Evolutionary conservation across 2,329 filamentous ascomycete species (phyloP).

Genomic region (Stenocarpella maydis): DNA sequence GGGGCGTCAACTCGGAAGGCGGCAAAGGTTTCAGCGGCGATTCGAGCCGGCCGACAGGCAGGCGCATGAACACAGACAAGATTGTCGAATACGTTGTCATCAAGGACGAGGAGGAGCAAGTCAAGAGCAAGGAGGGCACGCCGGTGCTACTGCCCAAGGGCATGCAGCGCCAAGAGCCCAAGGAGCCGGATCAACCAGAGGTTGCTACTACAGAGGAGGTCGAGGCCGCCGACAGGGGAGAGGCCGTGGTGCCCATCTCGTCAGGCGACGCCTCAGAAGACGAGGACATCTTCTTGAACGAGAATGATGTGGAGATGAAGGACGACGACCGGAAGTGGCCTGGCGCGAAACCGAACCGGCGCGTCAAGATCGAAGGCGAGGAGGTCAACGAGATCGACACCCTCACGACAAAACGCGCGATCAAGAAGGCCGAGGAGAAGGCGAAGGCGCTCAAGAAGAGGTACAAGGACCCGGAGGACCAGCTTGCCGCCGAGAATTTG

Average conservation of each 20-base stretch:
- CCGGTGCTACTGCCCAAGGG: conserved; percentile 58
- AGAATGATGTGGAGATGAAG: conserved; percentile 37
- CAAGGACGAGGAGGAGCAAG: conserved; percentile 26
- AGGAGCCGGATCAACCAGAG: conserved; percentile 57
- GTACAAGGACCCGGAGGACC: conserved; percentile 43
- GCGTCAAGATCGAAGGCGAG: conserved; percentile 54
- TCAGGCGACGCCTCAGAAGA: conserved; percentile 46
- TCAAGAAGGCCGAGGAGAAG: conserved; percentile 35
- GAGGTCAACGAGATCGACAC: conserved; percentile 50
- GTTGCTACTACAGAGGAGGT: conserved; percentile 66
- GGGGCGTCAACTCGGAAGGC: conserved; percentile 30
- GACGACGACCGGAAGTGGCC: conserved; percentile 54
- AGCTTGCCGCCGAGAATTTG: conserved; percentile 45
- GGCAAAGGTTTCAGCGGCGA: conserved; percentile 24
- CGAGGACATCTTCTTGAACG: conserved; percentile 41
- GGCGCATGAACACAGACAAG: conserved; percentile 35
- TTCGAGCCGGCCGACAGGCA: conserved; percentile 33
- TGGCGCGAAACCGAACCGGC: conserved; percentile 45
- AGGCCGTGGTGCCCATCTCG: conserved; percentile 51
- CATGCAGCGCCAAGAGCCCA: conserved; percentile 62
- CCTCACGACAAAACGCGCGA: conserved; percentile 44
- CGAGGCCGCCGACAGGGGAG: conserved; percentile 60
- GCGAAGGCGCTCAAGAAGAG: conserved; percentile 35
- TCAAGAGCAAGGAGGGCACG: conserved; percentile 32
- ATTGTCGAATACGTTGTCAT: conserved; percentile 34